Base-by-base conservation (phyloP, 2,329 filamentous ascomycete genomes). In the Aspergillus versicolor region DNA sequence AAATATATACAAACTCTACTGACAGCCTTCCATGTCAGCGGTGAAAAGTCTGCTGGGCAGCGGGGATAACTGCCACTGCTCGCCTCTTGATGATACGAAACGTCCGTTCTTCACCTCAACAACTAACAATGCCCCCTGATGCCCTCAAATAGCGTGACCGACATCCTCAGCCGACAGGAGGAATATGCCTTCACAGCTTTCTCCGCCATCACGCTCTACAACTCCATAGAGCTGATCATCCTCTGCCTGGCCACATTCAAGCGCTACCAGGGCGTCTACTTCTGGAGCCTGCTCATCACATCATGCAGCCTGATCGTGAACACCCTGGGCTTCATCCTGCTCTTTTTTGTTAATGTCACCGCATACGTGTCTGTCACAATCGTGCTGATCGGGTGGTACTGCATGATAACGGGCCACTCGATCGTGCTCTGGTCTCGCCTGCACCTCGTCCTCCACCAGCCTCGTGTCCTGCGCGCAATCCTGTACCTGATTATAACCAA, bases 381-480 rank as follows among this genome's bases (percentile, higher is more conserved):
- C 13, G 65, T 77, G 19, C 65, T 68, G 3, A 53, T 74, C 15
- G 73, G 75, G 41, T 78, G 75, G 75, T 74, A 70, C 54, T 61
- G 63, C 24, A 75, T 77, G 69, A 69, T 77, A 9, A 76, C 74
- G 0, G 76, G 77, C 5, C 76, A 79, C 59, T 73, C 74, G 8
- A 59, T 79, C 13, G 76, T 79, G 8, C 69, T 79, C 9, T 79
- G 76, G 65, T 79, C 77, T 3, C 71, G 77, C 11, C 69, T 79
- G 4, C 76, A 78, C 61, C 67, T 79, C 5, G 65, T 79, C 37
- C 62, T 77, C 12, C 65, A 66, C 5, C 66, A 69, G 12, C 63
- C 65, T 6, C 63, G 57, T 37, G 59, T 73, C 3, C 63, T 79
- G 2, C 63, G 63, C 15, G 65, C 59, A 8, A 70, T 77, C 11